Conservation (phyloP, 495 filamentous ascomycete species). For the Aspergillus heteromorphus region DNA sequence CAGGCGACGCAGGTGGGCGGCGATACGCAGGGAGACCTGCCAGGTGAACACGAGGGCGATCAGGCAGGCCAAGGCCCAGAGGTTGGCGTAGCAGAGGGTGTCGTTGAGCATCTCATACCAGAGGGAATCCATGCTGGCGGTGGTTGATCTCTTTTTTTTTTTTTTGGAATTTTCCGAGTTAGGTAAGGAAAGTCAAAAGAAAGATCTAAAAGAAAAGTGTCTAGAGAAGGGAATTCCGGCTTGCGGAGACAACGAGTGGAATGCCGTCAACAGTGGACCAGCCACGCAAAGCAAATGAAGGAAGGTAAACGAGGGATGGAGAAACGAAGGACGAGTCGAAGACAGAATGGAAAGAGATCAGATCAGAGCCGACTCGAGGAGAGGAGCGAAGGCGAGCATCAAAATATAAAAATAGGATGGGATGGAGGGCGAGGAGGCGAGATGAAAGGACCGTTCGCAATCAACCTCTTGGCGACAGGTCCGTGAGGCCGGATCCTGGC, state of each 20-base stretch:
- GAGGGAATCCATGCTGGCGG: background rate
- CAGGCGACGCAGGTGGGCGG: background rate
- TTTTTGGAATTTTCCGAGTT: too few relatives aligned
- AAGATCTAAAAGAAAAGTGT: background rate
- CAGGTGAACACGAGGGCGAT: background rate
- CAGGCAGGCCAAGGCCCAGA: background rate
- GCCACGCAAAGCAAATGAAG: background rate
- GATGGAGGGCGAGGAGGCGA: too few relatives aligned
- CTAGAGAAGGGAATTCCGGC: too few relatives aligned
- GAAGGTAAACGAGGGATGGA: background rate
- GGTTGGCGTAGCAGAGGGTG: background rate
- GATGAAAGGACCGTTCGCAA: too few relatives aligned
- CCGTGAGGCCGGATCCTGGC: too few relatives aligned
- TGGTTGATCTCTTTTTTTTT: background rate
- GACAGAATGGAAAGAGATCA: background rate
- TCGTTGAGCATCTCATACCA: background rate
- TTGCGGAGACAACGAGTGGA: too few relatives aligned
- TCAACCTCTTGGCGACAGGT: too few relatives aligned
- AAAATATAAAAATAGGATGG: too few relatives aligned
- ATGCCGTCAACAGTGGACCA: background rate
- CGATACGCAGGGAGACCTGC: background rate
- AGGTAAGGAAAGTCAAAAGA: too few relatives aligned
- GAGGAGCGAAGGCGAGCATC: background rate
- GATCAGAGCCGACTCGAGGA: background rate
- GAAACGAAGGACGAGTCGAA: too few relatives aligned